Evolutionary conservation across 129 eudicot genomes (phyloP).

Genomic region (Logfia minima): DNA sequence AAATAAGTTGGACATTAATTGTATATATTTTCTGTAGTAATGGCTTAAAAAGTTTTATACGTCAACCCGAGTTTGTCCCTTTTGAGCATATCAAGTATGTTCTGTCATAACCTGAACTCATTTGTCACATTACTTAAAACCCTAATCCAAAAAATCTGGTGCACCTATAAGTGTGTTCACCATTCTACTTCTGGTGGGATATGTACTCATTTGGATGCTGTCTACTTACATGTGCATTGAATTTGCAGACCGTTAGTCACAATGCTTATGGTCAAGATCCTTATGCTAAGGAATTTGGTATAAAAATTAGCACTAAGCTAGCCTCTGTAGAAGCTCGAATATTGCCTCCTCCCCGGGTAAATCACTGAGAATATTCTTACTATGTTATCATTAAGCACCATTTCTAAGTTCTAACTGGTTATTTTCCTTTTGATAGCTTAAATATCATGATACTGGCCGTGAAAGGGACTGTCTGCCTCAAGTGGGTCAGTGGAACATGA

Average conservation of each 20-base stretch:
- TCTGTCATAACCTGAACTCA: not conserved
- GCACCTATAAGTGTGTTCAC: not conserved
- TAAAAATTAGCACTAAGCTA: conserved; percentile 74
- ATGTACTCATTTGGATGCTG: not conserved
- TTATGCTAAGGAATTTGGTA: conserved; percentile 90
- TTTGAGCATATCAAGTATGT: not conserved
- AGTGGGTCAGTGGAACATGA: conserved; percentile 99
- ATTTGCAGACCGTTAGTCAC: conserved; percentile 70
- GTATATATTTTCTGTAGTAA: not conserved
- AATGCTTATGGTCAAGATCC: conserved; percentile 84
- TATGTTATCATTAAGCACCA: not conserved
- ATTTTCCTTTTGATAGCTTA: conserved; percentile 52
- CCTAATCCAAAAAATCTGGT: no score
- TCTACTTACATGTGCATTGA: conserved; percentile 2
- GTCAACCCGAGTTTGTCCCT: not conserved
- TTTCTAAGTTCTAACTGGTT: conserved; percentile 13
- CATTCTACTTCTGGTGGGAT: not conserved
- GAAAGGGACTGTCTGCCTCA: conserved; percentile 92
- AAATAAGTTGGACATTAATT: no score
- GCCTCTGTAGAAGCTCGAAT: conserved; percentile 95
- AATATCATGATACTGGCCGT: conserved; percentile 89
- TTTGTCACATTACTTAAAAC: not conserved
- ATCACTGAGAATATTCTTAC: not conserved
- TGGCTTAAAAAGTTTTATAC: not conserved
- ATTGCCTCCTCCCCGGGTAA: conserved; percentile 89